Conservation (phyloP, 805 yeast genomes). For the Sugiyamaella chiloensis region DNA sequence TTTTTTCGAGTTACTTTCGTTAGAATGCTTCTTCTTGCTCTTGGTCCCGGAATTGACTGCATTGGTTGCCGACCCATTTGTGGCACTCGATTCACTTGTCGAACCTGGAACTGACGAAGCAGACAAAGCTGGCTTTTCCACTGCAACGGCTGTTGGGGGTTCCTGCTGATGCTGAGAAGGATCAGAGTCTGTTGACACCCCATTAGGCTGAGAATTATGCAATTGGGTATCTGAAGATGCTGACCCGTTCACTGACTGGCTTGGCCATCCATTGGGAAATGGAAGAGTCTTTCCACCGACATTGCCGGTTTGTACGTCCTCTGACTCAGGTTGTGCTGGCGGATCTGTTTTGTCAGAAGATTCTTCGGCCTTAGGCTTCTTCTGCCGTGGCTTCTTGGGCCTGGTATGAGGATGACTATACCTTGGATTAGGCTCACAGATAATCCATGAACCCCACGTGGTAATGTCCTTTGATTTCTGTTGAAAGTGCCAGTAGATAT, state of each 20-base stretch:
- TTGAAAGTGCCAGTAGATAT: constrained; percentile 37
- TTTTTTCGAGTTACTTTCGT: not conserved
- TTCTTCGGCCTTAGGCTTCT: not conserved
- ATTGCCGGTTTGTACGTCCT: not conserved
- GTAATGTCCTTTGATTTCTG: constrained; percentile 29
- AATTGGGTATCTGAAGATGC: not conserved
- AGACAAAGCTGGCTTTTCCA: not conserved
- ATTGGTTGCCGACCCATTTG: not conserved
- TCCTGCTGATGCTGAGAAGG: not conserved
- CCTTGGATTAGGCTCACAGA: constrained; percentile 27
- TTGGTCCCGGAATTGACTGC: not conserved
- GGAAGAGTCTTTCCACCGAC: constrained; percentile 1
- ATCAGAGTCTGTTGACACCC: not conserved
- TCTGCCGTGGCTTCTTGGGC: not conserved
- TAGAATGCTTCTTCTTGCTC: not conserved
- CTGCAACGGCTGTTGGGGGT: not conserved
- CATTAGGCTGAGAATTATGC: not conserved
- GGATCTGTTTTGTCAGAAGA: not conserved
- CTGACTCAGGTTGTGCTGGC: not conserved
- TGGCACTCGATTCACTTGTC: too few species aligned
- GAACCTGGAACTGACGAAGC: not conserved
- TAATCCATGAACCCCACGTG: constrained; percentile 36
- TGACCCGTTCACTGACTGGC: not conserved
- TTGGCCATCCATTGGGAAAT: constrained; percentile 1
- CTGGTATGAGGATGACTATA: constrained; percentile 14